These are phyloP conservation scores for Puccinia coronata DNA, from an alignment of 1,284 basidiomycete species.

Conservation along the genomic window DNA sequence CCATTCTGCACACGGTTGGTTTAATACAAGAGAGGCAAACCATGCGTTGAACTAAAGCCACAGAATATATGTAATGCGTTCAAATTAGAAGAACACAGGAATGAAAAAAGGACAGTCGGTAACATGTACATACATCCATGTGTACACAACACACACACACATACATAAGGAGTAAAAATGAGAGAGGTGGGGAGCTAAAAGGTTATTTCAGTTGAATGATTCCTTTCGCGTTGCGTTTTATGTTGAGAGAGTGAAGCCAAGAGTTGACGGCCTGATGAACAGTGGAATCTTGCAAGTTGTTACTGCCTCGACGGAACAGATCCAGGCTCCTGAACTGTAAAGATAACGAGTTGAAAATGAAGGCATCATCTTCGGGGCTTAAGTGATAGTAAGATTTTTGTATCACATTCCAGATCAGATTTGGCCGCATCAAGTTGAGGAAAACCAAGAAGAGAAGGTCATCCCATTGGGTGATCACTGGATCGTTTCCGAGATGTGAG, in stretches of 20 bases:
- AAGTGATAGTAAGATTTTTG: slow-evolving; percentile 13
- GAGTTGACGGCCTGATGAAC: neutral
- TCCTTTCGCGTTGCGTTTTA: slow-evolving; percentile 19
- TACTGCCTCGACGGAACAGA: neutral
- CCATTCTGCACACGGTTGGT: no score
- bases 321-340: neutral
- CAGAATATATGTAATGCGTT: no score
- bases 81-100: no score
- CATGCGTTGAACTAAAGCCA: no score
- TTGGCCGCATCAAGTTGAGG: neutral
- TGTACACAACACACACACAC: no score
- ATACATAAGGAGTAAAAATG: neutral
- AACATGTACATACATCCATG: neutral
- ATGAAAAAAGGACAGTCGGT: no score
- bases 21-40: no score
- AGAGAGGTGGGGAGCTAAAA: neutral
- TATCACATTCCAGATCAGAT: slow-evolving; percentile 13
- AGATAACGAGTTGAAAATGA: slow-evolving; percentile 22
- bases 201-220: slow-evolving; percentile 8
- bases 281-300: neutral
- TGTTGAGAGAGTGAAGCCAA: slow-evolving; percentile 10
- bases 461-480: slow-evolving; percentile 18
- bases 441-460: neutral
- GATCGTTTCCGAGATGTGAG: neutral
- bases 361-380: slow-evolving; percentile 11